Evolutionary conservation across 768 basidiomycete genomes (phyloP).

Genomic region (Ramaria rubella): DNA sequence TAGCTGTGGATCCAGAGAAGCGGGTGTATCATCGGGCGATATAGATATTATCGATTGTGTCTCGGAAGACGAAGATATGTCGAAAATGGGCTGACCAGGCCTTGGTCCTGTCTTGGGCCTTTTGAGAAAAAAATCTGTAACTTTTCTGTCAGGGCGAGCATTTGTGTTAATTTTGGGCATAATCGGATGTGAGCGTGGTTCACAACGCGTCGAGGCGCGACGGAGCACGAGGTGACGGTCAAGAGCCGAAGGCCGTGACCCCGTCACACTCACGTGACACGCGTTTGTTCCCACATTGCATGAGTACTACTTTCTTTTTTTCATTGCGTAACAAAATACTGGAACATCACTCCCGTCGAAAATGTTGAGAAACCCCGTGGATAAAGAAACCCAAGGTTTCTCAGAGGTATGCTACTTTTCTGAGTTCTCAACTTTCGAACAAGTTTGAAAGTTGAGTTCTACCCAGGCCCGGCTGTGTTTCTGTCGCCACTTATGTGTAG

Average conservation of each 20-base stretch:
- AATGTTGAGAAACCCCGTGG: too few relatives aligned
- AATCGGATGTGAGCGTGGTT: neutral
- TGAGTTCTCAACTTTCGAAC: too few relatives aligned
- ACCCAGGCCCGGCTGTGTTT: too few relatives aligned
- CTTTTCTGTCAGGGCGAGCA: conserved; percentile 3
- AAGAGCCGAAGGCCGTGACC: neutral
- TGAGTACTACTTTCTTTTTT: too few relatives aligned
- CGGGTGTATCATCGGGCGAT: neutral
- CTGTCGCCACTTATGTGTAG: too few relatives aligned
- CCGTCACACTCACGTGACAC: neutral
- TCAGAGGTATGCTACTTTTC: too few relatives aligned
- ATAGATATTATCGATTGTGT: conserved; percentile 1
- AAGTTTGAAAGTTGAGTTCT: too few relatives aligned
- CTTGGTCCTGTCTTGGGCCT: neutral
- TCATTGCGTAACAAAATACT: too few relatives aligned
- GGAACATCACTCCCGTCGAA: too few relatives aligned
- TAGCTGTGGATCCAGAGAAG: neutral
- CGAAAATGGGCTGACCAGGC: neutral
- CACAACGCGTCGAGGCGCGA: neutral
- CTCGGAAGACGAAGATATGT: conserved; percentile 4
- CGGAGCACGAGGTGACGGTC: neutral
- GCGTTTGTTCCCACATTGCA: too few relatives aligned
- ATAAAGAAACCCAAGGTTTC: too few relatives aligned
- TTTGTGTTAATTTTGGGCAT: neutral
- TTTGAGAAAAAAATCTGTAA: conserved; percentile 4